A percentile compares a stretch with the other conserved stretches of the same genome.
phyloP scores from a whole-genome alignment of 331 rosid genomes.

The Spiraea crenata region DNA sequence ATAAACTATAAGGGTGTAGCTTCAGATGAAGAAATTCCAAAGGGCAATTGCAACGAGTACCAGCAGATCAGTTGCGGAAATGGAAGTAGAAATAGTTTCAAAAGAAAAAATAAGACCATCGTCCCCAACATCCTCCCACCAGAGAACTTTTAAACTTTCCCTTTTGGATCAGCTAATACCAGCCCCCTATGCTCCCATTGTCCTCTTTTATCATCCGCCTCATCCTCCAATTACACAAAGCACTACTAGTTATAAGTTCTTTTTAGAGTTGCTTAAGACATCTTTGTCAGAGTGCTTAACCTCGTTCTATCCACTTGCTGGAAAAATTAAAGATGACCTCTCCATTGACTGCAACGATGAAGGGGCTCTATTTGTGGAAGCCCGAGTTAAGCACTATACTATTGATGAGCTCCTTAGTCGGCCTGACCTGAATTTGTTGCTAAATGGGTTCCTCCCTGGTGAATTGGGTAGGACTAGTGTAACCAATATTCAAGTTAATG shows the following conservation, averaged over 20 bases:
- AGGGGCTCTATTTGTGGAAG: constrained; percentile 40
- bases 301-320: constrained; percentile 48
- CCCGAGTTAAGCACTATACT: constrained; percentile 31
- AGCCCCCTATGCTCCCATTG: constrained; percentile 47
- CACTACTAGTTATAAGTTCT: too few species aligned
- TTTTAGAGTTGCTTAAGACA: constrained; percentile 31
- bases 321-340: constrained; percentile 32
- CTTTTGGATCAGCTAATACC: constrained; percentile 61
- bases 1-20: background rate
- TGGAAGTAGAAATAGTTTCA: constrained; percentile 43
- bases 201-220: constrained; percentile 40
- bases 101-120: constrained; percentile 51
- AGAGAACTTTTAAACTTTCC: constrained; percentile 44
- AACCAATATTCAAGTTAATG: constrained; percentile 47
- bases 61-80: too few species aligned
- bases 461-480: constrained; percentile 6
- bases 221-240: too few species aligned
- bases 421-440: constrained; percentile 20
- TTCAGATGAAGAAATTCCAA: too few species aligned
- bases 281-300: constrained; percentile 50
- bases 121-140: constrained; percentile 40
- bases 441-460: constrained; percentile 41
- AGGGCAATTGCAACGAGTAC: too few species aligned
- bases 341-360: constrained; percentile 47
- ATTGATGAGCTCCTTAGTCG: constrained; percentile 35